These are phyloP conservation scores for Spiromastix sp. DNA, from an alignment of 2,329 filamentous ascomycete genomes.

Conservation along the genomic window DNA sequence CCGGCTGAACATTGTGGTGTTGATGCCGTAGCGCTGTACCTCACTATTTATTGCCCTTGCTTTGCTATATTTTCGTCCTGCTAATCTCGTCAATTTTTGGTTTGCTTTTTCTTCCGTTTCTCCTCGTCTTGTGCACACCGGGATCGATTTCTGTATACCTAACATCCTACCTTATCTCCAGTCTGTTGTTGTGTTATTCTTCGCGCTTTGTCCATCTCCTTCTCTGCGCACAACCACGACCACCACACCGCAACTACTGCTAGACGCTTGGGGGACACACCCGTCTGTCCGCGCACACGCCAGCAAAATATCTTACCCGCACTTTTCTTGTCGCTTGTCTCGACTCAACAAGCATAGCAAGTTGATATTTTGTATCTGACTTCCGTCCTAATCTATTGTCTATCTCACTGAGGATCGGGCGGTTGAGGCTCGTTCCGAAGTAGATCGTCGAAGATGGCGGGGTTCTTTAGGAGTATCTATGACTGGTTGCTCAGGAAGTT, in stretches of 20 bases:
- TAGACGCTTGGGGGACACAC: constrained; percentile 4
- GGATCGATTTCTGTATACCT: not conserved
- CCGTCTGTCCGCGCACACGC: constrained; percentile 2
- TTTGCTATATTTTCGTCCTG: constrained; percentile 7
- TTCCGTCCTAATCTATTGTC: not conserved
- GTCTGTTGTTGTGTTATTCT: not conserved
- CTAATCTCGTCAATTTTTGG: constrained; percentile 6
- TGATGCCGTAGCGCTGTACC: not conserved
- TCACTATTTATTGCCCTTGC: constrained; percentile 6
- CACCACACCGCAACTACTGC: not conserved
- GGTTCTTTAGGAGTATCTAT: constrained; percentile 87
- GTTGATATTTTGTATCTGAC: not conserved
- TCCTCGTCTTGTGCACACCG: too few species aligned
- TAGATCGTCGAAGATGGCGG: constrained; percentile 56
- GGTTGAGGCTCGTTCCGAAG: not conserved
- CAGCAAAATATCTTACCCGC: not conserved
- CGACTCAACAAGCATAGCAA: not conserved
- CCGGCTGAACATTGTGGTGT: too few species aligned
- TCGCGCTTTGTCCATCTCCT: constrained; percentile 5
- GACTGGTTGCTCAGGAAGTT: constrained; percentile 97
- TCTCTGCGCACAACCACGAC: constrained; percentile 2
- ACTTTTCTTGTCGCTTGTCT: not conserved
- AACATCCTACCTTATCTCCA: constrained; percentile 6
- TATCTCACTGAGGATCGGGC: not conserved
- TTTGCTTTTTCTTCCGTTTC: constrained; percentile 1